Conservation (phyloP, 345 rosid genomes). For the Microthlaspi erraticum region DNA sequence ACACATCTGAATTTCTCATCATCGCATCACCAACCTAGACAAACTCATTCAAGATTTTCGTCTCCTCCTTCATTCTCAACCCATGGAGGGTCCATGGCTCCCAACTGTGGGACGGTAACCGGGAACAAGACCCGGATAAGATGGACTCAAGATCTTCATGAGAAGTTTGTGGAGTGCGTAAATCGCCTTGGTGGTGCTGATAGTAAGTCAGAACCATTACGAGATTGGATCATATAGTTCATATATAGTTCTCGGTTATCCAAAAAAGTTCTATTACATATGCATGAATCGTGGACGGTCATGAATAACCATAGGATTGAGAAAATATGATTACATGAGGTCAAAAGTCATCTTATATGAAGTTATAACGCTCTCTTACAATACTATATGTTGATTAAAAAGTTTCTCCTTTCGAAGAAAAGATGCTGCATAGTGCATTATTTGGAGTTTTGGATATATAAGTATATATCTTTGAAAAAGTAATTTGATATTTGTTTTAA, state of each 20-base stretch:
- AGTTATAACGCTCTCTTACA: constrained; percentile 13
- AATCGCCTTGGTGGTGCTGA: constrained; percentile 80
- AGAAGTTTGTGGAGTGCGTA: constrained; percentile 81
- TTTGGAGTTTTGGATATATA: neutral
- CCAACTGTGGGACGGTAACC: constrained; percentile 23
- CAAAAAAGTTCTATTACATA: neutral
- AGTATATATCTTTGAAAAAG: too few species aligned
- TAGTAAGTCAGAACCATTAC: constrained; percentile 52
- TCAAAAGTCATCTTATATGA: neutral
- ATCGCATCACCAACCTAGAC: constrained; percentile 32
- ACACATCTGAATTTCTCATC: constrained; percentile 43
- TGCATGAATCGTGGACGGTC: constrained; percentile 22
- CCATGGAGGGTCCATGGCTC: constrained; percentile 30
- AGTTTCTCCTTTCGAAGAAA: neutral
- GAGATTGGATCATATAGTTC: too few species aligned
- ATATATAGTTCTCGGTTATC: too few species aligned
- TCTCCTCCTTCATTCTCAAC: constrained; percentile 28
- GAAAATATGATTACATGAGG: constrained; percentile 9
- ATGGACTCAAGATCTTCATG: constrained; percentile 93
- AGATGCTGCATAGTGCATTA: constrained; percentile 8
- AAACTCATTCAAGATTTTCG: constrained; percentile 30
- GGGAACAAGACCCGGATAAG: constrained; percentile 67
- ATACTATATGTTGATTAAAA: constrained; percentile 12
- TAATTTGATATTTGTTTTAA: neutral
- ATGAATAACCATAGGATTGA: neutral